A percentile compares a stretch with the other conserved stretches of the same genome.
phyloP scores from a whole-genome alignment of 108 stramenopile genomes.

The Epithemia pelagica region DNA sequence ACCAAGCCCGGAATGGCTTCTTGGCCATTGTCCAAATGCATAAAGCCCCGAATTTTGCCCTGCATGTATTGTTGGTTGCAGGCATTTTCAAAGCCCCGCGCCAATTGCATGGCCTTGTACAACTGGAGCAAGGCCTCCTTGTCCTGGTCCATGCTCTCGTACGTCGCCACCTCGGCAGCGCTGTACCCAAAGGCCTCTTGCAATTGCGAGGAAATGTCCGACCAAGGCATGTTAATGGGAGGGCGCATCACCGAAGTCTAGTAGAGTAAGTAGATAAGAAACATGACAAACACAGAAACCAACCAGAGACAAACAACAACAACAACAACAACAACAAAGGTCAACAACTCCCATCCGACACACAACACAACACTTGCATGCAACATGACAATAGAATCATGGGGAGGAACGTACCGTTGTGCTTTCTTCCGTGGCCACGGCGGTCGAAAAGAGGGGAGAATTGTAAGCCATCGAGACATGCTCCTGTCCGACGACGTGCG shows the following conservation, averaged over 20 bases:
- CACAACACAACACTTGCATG: no score
- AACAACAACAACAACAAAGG: no score
- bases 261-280: no score
- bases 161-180: constrained; percentile 53
- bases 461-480: no score
- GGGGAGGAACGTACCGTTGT: no score
- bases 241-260: constrained; percentile 83
- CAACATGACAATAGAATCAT: no score
- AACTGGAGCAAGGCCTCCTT: constrained; percentile 73
- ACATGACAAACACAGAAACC: no score
- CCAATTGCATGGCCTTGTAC: constrained; percentile 86
- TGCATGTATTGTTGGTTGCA: constrained; percentile 99
- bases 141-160: constrained; percentile 56
- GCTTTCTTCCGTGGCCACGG: no score
- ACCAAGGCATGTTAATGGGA: constrained; percentile 74
- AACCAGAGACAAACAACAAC: no score
- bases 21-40: constrained; percentile 99
- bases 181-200: constrained; percentile 68
- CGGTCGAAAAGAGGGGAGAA: no score
- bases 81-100: constrained; percentile 94
- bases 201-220: constrained; percentile 45
- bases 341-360: no score
- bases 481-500: no score
- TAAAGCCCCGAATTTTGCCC: constrained; percentile 95
- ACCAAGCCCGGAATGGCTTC: constrained; percentile 92